A percentile compares a stretch with the other conserved stretches of the same genome.
Evolutionary conservation across 2,329 filamentous ascomycete genomes (phyloP).

Genomic region (Penicillium sp.): DNA sequence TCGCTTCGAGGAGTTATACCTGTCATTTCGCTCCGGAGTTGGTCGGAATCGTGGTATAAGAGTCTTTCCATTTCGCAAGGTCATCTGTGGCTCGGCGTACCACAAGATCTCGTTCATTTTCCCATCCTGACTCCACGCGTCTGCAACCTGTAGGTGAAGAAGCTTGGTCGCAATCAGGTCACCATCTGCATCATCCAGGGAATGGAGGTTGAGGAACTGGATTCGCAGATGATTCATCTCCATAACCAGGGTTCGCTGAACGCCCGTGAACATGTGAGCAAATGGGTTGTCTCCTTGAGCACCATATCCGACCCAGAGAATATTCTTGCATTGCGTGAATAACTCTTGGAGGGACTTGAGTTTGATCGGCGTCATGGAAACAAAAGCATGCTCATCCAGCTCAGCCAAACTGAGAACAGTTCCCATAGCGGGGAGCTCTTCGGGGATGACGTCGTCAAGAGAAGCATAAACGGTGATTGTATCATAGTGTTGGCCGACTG

Average conservation of each 20-base stretch:
- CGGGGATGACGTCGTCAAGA: slow-evolving; percentile 7
- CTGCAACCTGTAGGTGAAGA: slow-evolving; percentile 13
- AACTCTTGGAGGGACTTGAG: slow-evolving; percentile 24
- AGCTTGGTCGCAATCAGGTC: slow-evolving; percentile 11
- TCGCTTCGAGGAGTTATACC: slow-evolving; percentile 23
- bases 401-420: slow-evolving; percentile 20
- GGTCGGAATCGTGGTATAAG: slow-evolving; percentile 29
- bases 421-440: slow-evolving; percentile 17
- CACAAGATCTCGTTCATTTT: slow-evolving; percentile 20
- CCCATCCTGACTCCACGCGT: slow-evolving; percentile 15
- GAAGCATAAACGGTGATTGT: slow-evolving; percentile 4
- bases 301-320: slow-evolving; percentile 25
- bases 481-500: slow-evolving; percentile 8
- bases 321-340: slow-evolving; percentile 16
- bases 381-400: slow-evolving; percentile 27
- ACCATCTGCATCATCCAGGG: slow-evolving; percentile 1
- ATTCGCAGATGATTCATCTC: slow-evolving; percentile 21
- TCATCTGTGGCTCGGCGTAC: slow-evolving; percentile 28
- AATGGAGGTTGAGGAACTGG: slow-evolving; percentile 18
- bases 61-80: slow-evolving; percentile 20
- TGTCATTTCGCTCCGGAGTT: slow-evolving; percentile 14
- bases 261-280: slow-evolving; percentile 19
- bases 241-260: slow-evolving; percentile 18
- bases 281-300: slow-evolving; percentile 20
- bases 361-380: slow-evolving; percentile 16